phyloP scores from a whole-genome alignment of 148 eudicot genomes.

The Nepenthes gracilis region DNA sequence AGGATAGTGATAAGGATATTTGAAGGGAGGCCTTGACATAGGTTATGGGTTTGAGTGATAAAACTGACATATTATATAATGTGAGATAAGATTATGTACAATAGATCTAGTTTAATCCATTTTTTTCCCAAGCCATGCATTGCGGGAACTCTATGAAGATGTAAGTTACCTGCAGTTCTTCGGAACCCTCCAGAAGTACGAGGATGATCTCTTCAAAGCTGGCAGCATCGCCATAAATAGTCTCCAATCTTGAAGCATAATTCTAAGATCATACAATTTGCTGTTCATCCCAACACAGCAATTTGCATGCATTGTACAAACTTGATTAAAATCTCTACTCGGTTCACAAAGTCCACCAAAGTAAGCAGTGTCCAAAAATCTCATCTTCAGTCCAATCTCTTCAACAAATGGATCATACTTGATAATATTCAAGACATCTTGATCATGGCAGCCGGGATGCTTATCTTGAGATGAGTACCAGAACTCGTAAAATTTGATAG shows the following conservation, averaged over 20 bases:
- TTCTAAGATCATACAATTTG: conserved; percentile 38
- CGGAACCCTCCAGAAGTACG: conserved; percentile 35
- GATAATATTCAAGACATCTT: conserved; percentile 37
- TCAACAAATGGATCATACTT: conserved; percentile 25
- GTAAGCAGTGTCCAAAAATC: conserved; percentile 40
- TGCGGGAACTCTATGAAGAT: too few relatives aligned
- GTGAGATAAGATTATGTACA: too few relatives aligned
- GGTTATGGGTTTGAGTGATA: too few relatives aligned
- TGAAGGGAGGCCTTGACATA: too few relatives aligned
- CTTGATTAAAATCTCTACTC: conserved; percentile 36
- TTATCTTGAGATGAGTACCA: conserved; percentile 28
- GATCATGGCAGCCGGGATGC: conserved; percentile 40
- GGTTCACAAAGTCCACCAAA: conserved; percentile 60
- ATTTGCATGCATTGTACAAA: conserved; percentile 58
- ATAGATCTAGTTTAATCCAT: too few relatives aligned
- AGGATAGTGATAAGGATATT: too few relatives aligned
- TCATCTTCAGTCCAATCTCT: conserved; percentile 34
- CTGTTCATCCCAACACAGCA: conserved; percentile 39
- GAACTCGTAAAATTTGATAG: conserved; percentile 39
- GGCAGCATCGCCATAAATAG: conserved; percentile 32
- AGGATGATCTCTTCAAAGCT: conserved; percentile 10
- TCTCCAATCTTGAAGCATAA: conserved; percentile 55
- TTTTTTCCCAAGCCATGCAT: too few relatives aligned
- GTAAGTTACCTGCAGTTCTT: conserved; percentile 30
- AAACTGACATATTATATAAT: too few relatives aligned